Evolutionary conservation across 257 asterid species (phyloP).

Genomic region (Penstemon eatonii): DNA sequence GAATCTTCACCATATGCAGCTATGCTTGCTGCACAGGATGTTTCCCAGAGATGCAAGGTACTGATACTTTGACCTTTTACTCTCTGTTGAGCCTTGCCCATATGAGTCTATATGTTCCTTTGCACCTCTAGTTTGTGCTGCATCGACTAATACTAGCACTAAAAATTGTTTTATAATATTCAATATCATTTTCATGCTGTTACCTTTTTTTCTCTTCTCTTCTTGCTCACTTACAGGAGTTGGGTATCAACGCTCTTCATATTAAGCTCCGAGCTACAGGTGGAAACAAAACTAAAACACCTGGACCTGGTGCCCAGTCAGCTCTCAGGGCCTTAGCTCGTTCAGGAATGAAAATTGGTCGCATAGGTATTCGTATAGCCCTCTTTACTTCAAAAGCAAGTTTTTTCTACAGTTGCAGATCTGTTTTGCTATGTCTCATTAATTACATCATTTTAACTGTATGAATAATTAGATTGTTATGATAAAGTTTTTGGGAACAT

Average conservation of each 20-base stretch:
- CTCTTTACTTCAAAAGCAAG: too few species aligned
- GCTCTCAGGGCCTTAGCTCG: slow-evolving; percentile 96
- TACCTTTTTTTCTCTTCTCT: too few species aligned
- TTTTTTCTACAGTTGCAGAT: too few species aligned
- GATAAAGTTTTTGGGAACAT: too few species aligned
- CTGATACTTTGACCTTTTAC: too few species aligned
- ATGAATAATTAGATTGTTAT: too few species aligned
- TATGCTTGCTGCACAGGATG: slow-evolving; percentile 96
- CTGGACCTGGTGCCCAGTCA: slow-evolving; percentile 96
- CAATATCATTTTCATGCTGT: too few species aligned
- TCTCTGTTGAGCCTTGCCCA: too few species aligned
- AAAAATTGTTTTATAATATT: too few species aligned
- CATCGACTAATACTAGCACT: too few species aligned
- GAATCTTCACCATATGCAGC: slow-evolving; percentile 97
- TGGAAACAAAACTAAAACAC: slow-evolving; percentile 91
- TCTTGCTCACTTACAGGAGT: slow-evolving; percentile 50
- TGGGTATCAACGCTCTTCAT: slow-evolving; percentile 84
- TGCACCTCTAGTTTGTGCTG: too few species aligned
- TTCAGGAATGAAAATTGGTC: slow-evolving; percentile 94
- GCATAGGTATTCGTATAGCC: slow-evolving; percentile 53
- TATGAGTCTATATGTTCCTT: too few species aligned
- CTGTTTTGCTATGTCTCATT: neutral
- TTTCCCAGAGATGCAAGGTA: slow-evolving; percentile 87
- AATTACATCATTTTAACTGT: neutral
- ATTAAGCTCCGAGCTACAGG: slow-evolving; percentile 93